These are phyloP conservation scores for Senecio squalidus DNA, from an alignment of 140 eudicot genomes.

Conservation along the genomic window DNA sequence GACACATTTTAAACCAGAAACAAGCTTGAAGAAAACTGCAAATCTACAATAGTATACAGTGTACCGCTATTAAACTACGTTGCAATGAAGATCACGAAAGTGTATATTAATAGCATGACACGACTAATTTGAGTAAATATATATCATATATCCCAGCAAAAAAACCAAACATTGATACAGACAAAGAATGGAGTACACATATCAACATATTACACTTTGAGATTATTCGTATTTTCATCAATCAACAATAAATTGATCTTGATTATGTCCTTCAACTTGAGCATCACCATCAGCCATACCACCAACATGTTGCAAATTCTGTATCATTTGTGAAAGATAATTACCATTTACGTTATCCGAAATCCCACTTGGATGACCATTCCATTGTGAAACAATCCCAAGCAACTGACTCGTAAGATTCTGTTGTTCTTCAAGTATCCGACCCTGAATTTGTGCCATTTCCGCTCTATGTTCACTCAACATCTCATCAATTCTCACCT, in stretches of 20 bases:
- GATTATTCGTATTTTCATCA: conserved; percentile 25
- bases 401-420: conserved; percentile 63
- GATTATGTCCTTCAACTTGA: conserved; percentile 68
- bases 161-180: neutral
- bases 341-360: conserved; percentile 61
- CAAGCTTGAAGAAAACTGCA: neutral
- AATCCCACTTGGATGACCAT: conserved; percentile 64
- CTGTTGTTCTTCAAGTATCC: conserved; percentile 83
- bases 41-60: neutral
- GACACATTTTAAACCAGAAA: neutral
- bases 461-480: conserved; percentile 70
- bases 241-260: conserved; percentile 85
- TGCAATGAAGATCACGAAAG: neutral
- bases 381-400: conserved; percentile 82
- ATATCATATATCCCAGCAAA: neutral
- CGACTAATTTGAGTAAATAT: neutral
- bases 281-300: conserved; percentile 82
- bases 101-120: neutral
- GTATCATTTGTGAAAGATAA: conserved; percentile 91
- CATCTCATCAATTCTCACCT: conserved; percentile 73
- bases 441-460: conserved; percentile 74
- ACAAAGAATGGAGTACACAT: conserved; percentile 13
- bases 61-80: neutral
- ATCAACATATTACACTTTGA: neutral
- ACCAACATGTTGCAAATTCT: conserved; percentile 73